Percentiles rank a stretch among this genome's conserved stretches.
Evolutionary conservation across 169 alveolate species (phyloP).

Genomic region (Cryptosporidium ubiquitum): DNA sequence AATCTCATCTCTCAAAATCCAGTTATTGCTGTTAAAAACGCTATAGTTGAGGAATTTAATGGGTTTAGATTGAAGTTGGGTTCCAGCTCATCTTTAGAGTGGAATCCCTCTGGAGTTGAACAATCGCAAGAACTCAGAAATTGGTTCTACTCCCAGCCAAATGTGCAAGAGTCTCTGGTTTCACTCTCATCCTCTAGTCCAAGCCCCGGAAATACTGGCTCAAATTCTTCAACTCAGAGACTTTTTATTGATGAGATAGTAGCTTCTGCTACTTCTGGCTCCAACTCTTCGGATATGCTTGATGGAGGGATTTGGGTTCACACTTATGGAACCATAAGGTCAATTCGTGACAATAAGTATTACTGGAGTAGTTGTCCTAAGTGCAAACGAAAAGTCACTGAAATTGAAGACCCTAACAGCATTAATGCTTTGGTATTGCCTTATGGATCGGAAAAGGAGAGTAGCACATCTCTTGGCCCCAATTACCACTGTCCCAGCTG

Average conservation of each 20-base stretch:
- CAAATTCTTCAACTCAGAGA: conserved; percentile 7
- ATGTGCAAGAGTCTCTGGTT: conserved; percentile 9
- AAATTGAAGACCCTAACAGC: conserved; percentile 59
- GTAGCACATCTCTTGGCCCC: conserved; percentile 18
- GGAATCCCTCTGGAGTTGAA: conserved; percentile 59
- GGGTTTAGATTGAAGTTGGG: conserved; percentile 58
- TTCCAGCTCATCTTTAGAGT: conserved; percentile 46
- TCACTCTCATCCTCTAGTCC: conserved; percentile 61
- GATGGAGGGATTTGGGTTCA: conserved; percentile 69
- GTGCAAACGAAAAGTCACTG: conserved; percentile 69
- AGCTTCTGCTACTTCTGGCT: conserved; percentile 60
- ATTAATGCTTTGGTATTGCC: conserved; percentile 53
- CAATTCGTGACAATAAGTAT: conserved; percentile 60
- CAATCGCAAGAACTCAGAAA: conserved; percentile 7
- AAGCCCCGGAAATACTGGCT: conserved; percentile 26
- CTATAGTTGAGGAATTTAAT: conserved; percentile 61
- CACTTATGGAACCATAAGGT: conserved; percentile 55
- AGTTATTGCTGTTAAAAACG: conserved; percentile 56
- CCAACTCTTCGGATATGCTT: conserved; percentile 33
- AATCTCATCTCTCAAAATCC: conserved; percentile 40
- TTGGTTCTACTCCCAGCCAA: conserved; percentile 51
- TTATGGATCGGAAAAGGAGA: conserved; percentile 18
- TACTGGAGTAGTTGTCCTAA: conserved; percentile 69
- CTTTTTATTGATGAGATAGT: conserved; percentile 53
- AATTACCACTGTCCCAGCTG: conserved; percentile 72